Evolutionary conservation across 306 rosid genomes (phyloP).

Genomic region (Hippophae gyantsensis): DNA sequence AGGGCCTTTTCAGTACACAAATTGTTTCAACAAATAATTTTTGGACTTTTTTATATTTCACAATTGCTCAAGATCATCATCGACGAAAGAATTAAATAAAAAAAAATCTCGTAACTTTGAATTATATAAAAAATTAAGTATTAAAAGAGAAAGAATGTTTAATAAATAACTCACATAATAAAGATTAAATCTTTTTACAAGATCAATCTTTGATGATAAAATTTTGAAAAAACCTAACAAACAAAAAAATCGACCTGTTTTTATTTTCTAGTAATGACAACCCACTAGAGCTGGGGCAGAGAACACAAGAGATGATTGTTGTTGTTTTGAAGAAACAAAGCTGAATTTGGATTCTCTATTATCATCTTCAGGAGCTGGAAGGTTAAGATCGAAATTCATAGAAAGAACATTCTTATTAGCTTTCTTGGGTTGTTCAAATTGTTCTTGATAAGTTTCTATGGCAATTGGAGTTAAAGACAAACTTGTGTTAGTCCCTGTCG

Average conservation of each 20-base stretch:
- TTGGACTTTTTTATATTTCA: not conserved
- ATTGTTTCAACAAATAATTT: too few species aligned
- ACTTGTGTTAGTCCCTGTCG: conserved; percentile 22
- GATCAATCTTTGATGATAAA: conserved; percentile 16
- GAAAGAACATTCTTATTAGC: conserved; percentile 30
- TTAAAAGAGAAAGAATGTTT: conserved; percentile 1
- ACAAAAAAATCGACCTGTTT: conserved; percentile 10
- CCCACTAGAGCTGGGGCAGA: conserved; percentile 77
- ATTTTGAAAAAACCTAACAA: conserved; percentile 4
- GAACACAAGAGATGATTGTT: conserved; percentile 41
- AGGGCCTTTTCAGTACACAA: conserved; percentile 16
- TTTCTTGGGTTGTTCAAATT: conserved; percentile 30
- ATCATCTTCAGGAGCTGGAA: conserved; percentile 90
- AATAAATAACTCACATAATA: conserved; percentile 25
- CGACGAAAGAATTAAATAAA: conserved; percentile 29
- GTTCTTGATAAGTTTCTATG: conserved; percentile 28
- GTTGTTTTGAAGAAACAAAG: conserved; percentile 49
- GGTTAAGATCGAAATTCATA: conserved; percentile 90
- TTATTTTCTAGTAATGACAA: conserved; percentile 60
- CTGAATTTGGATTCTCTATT: conserved; percentile 49
- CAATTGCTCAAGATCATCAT: not conserved
- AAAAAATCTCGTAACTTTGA: conserved; percentile 26
- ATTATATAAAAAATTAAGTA: conserved; percentile 11
- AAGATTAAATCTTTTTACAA: conserved; percentile 10
- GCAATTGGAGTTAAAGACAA: conserved; percentile 45